Percentiles rank a stretch among this genome's conserved stretches.
Conservation (phyloP, 2,329 filamentous ascomycete genomes). For the Neofusicoccum kwambonambiense region DNA sequence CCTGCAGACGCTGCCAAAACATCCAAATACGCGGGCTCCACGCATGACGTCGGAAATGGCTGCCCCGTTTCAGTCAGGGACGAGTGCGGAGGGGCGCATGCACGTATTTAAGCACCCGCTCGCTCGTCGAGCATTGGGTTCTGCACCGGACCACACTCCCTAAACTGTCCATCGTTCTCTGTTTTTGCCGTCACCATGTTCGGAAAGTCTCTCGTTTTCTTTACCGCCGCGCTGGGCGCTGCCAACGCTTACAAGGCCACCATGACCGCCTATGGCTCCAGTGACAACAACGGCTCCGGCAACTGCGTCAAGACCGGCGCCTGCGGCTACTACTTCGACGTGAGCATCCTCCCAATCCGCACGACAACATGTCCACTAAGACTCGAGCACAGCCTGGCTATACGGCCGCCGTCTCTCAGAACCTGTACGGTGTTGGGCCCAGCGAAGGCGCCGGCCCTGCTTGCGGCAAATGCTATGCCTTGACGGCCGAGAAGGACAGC, state of each 20-base stretch:
- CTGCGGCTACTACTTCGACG: slow-evolving; percentile 22
- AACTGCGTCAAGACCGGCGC: slow-evolving; percentile 21
- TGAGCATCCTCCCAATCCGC: neutral
- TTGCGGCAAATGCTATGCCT: slow-evolving; percentile 41
- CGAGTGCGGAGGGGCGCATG: neutral
- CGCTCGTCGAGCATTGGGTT: neutral
- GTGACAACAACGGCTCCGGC: slow-evolving; percentile 19
- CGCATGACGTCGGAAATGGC: neutral
- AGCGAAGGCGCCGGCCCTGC: slow-evolving; percentile 39
- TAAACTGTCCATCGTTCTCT: neutral
- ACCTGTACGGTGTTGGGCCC: slow-evolving; percentile 39
- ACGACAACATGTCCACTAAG: neutral
- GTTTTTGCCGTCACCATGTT: neutral
- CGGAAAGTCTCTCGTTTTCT: slow-evolving; percentile 5
- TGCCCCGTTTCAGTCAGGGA: neutral
- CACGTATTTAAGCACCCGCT: neutral
- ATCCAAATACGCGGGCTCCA: neutral
- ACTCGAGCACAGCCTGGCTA: slow-evolving; percentile 19
- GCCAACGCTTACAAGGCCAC: slow-evolving; percentile 18
- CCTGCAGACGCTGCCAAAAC: neutral
- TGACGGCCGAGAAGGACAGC: slow-evolving; percentile 36
- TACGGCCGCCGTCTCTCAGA: slow-evolving; percentile 38
- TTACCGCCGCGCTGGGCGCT: slow-evolving; percentile 1
- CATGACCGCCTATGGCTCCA: slow-evolving; percentile 22
- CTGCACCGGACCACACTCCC: neutral